Evolutionary conservation across 2,329 filamentous ascomycete genomes (phyloP).

Genomic region (Hyphodiscus sp.): DNA sequence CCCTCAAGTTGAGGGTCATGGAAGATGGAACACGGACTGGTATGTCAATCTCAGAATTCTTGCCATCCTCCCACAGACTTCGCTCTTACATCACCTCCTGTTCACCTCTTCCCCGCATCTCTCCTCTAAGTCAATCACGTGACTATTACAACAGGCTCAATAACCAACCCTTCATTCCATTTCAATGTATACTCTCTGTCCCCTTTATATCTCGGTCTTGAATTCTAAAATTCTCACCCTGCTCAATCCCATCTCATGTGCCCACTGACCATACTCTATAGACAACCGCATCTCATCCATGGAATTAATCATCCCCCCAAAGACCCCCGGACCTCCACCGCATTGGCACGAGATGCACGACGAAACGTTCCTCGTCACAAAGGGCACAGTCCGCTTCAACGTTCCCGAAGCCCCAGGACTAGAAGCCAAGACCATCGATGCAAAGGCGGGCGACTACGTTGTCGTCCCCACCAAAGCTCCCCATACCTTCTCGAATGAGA

Average conservation of each 20-base stretch:
- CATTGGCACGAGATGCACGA: constrained; percentile 8
- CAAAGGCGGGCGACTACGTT: constrained; percentile 2
- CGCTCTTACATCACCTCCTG: too few relatives aligned
- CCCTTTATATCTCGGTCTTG: too few relatives aligned
- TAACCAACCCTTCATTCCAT: too few relatives aligned
- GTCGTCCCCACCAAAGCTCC: constrained; percentile 1
- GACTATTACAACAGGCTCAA: too few relatives aligned
- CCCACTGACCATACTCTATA: background rate
- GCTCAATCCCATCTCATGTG: too few relatives aligned
- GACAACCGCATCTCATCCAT: background rate
- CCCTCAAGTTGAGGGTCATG: background rate
- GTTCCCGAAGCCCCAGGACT: background rate
- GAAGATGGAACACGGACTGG: background rate
- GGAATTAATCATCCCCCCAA: background rate
- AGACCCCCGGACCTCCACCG: background rate
- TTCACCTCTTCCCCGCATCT: too few relatives aligned
- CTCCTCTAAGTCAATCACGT: background rate
- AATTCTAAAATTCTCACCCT: too few relatives aligned
- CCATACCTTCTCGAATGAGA: constrained; percentile 6
- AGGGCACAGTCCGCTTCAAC: background rate
- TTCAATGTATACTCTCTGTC: too few relatives aligned
- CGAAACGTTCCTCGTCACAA: constrained; percentile 1
- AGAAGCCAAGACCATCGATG: background rate
- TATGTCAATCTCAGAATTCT: too few relatives aligned
- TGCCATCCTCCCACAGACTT: too few relatives aligned